phyloP scores from a whole-genome alignment of 2,329 filamentous ascomycete genomes.

The Pseudogymnoascus sp. region DNA sequence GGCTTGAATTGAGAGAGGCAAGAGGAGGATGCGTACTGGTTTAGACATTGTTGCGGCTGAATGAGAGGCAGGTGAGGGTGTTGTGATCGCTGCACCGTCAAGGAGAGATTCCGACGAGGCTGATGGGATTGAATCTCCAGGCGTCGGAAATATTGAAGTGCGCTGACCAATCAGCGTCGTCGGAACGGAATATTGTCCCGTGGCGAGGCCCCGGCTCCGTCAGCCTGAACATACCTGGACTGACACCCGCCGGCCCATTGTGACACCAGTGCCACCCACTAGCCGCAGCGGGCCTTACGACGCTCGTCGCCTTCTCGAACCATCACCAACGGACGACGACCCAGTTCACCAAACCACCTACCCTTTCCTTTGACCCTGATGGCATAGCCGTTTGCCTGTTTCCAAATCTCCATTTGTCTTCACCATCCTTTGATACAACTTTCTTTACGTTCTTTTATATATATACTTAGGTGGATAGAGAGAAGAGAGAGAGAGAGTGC shows the following conservation, averaged over 20 bases:
- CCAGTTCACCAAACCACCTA: neutral
- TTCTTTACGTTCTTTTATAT: neutral
- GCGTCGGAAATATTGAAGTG: neutral
- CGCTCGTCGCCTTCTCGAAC: slow-evolving; percentile 1
- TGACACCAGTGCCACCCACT: neutral
- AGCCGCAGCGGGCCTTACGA: slow-evolving; percentile 1
- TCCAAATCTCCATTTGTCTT: neutral
- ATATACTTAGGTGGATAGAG: neutral
- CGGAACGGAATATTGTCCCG: neutral
- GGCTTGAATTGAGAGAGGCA: neutral
- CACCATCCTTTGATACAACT: neutral
- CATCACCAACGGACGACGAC: neutral
- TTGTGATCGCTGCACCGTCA: neutral
- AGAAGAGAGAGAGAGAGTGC: neutral
- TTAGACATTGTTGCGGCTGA: slow-evolving; percentile 22
- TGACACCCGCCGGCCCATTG: neutral
- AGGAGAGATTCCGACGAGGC: neutral
- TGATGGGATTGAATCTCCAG: slow-evolving; percentile 3
- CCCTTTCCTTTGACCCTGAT: slow-evolving; percentile 20
- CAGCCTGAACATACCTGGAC: neutral
- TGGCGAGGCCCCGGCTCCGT: neutral
- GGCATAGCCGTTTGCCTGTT: neutral
- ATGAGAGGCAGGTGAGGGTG: neutral
- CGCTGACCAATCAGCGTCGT: neutral
- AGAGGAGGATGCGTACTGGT: slow-evolving; percentile 20